Percentiles rank a stretch among this genome's conserved stretches.
phyloP scores from a whole-genome alignment of 441 rosid species.

The Euphorbia celastroides region DNA sequence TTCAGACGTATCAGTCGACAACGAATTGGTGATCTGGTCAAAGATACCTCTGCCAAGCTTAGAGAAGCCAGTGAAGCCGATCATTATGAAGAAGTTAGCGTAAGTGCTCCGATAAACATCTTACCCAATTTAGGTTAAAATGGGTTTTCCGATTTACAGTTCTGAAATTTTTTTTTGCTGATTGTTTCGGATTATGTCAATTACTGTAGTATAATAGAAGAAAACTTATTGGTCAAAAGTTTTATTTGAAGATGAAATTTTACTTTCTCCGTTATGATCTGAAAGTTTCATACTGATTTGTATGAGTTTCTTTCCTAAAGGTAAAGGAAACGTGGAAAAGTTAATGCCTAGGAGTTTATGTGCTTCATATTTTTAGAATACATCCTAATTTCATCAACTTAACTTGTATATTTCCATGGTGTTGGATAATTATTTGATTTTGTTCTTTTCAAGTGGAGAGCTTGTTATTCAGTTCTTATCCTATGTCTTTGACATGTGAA shows the following conservation, averaged over 20 bases:
- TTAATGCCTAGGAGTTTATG: neutral
- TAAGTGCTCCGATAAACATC: slow-evolving; percentile 26
- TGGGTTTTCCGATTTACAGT: neutral
- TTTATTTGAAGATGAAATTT: neutral
- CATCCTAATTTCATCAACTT: neutral
- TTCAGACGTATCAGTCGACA: slow-evolving; percentile 66
- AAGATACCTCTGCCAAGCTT: slow-evolving; percentile 68
- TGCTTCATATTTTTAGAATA: neutral
- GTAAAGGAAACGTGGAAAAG: too few species aligned
- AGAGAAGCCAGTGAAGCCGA: slow-evolving; percentile 71
- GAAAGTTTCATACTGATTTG: too few species aligned
- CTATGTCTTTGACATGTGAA: neutral
- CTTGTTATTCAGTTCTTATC: neutral
- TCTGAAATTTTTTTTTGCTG: neutral
- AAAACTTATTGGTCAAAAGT: neutral
- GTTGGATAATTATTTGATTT: neutral
- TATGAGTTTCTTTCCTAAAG: too few species aligned
- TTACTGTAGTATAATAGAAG: neutral
- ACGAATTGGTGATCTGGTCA: slow-evolving; percentile 60
- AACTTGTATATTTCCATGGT: neutral
- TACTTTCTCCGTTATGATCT: too few species aligned
- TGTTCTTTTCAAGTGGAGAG: neutral
- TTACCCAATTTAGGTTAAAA: neutral
- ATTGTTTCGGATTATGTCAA: neutral
- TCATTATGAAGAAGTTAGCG: slow-evolving; percentile 44